phyloP scores from a whole-genome alignment of 2,329 filamentous ascomycete genomes.

The Aspergillus pseudoterreus region DNA sequence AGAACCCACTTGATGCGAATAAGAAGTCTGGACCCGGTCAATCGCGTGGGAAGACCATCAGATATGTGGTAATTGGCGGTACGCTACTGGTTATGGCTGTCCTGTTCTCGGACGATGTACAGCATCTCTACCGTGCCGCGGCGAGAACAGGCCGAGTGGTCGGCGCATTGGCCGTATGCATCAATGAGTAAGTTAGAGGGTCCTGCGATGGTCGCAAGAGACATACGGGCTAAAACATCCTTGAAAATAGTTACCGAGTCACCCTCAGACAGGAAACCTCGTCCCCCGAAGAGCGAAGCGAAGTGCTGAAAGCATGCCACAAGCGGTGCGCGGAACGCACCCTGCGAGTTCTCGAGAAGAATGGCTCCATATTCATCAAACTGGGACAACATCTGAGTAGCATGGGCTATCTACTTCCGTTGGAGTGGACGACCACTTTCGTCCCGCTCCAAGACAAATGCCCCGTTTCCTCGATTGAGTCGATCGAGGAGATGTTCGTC shows the following conservation, averaged over 20 bases:
- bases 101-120: slow-evolving; percentile 63
- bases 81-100: slow-evolving; percentile 43
- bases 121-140: slow-evolving; percentile 69
- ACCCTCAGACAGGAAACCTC: slow-evolving; percentile 68
- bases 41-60: slow-evolving; percentile 24
- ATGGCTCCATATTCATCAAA: slow-evolving; percentile 98
- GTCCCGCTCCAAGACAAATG: slow-evolving; percentile 95
- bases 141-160: slow-evolving; percentile 78
- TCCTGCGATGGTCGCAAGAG: slow-evolving; percentile 1
- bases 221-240: not conserved
- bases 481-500: slow-evolving; percentile 81
- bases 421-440: slow-evolving; percentile 93
- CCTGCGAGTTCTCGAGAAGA: slow-evolving; percentile 82
- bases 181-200: slow-evolving; percentile 68
- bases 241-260: slow-evolving; percentile 68
- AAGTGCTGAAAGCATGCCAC: slow-evolving; percentile 77
- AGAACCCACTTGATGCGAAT: slow-evolving; percentile 6
- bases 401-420: slow-evolving; percentile 88
- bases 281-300: slow-evolving; percentile 62
- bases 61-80: slow-evolving; percentile 32
- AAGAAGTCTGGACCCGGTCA: slow-evolving; percentile 9
- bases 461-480: slow-evolving; percentile 83
- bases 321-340: slow-evolving; percentile 89
- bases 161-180: slow-evolving; percentile 70
- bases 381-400: slow-evolving; percentile 93